Base-by-base conservation (phyloP, 495 filamentous ascomycete genomes). In the Hyphodiscus hymeniophilus region DNA sequence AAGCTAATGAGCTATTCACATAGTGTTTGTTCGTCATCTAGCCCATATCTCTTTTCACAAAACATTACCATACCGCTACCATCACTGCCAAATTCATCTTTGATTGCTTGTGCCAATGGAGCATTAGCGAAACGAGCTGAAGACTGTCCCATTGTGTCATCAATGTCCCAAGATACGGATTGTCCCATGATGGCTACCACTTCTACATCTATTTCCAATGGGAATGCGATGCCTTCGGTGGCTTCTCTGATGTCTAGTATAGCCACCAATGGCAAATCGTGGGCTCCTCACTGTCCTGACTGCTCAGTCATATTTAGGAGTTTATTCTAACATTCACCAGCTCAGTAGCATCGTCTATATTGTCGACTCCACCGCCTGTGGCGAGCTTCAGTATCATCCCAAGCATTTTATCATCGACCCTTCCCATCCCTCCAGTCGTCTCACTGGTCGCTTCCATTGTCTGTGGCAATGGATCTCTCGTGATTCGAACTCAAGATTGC, bases 201-300 rank as follows among this genome's bases (percentile, higher is more conserved):
- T 42, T 61, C 64, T 26, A 64, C 60, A 20, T 42, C 58, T 24
- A 63, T 66, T 3, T 69, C 66, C 51, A 66, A 66, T 42, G 68
- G 68, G 21, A 58, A 58, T 43, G 63, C 63, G 7, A 66, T 66
- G 65, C 62, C 67, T 21, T 70, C 67, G 49, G 66, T 53, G 45
- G 57, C 63, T 39, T 67, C 26, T 28, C 10, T 28, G 26, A 66
- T 42, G 50, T 56, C 23, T 59, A 54, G 11, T 66, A 62, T 11
- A n/a, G n/a, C n/a, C n/a, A n/a, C n/a, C n/a, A n/a, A n/a, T n/a
- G n/a, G n/a, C n/a, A n/a, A n/a, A n/a, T n/a, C n/a, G n/a, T n/a
- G n/a, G n/a, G n/a, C n/a, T n/a, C n/a, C n/a, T n/a, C n/a, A n/a
- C n/a, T n/a, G n/a, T n/a, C n/a, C n/a, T n/a, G n/a, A n/a, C n/a